Evolutionary conservation across 108 stramenopile genomes (phyloP).

Genomic region (Parmales sp.): DNA sequence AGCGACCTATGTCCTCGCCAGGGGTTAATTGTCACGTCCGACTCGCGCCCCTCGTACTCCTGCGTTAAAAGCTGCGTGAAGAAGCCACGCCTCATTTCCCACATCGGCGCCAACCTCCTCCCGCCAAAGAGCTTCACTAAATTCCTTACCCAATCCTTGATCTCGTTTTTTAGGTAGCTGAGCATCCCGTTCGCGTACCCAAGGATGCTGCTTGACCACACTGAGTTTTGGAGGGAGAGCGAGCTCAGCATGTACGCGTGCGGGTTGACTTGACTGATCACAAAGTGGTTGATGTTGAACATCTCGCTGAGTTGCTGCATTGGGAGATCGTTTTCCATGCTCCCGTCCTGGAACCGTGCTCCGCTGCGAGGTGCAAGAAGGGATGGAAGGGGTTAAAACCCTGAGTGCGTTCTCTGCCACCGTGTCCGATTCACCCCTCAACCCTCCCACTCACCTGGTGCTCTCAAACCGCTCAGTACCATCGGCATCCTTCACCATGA

Average conservation of each 20-base stretch:
- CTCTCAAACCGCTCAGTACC: constrained; percentile 73
- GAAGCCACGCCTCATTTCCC: constrained; percentile 61
- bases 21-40: constrained; percentile 90
- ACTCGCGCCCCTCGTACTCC: constrained; percentile 89
- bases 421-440: background rate
- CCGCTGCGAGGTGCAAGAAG: background rate
- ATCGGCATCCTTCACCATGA: constrained; percentile 91
- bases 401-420: constrained; percentile 5
- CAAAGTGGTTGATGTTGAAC: constrained; percentile 98
- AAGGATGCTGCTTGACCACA: constrained; percentile 66
- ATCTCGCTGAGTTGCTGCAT: constrained; percentile 96
- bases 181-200: constrained; percentile 66
- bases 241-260: constrained; percentile 83
- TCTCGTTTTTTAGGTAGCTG: constrained; percentile 72
- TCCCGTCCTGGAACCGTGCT: constrained; percentile 43
- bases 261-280: constrained; percentile 90
- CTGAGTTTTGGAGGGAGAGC: constrained; percentile 42
- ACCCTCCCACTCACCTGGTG: too few species aligned
- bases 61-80: constrained; percentile 42
- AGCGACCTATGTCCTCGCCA: constrained; percentile 72
- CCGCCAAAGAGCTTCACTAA: constrained; percentile 70
- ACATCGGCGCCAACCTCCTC: constrained; percentile 60
- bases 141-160: constrained; percentile 64
- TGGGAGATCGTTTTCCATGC: constrained; percentile 91
- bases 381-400: background rate